Base-by-base conservation (phyloP, 495 filamentous ascomycete genomes). In the Hyaloscypha hepaticicola region DNA sequence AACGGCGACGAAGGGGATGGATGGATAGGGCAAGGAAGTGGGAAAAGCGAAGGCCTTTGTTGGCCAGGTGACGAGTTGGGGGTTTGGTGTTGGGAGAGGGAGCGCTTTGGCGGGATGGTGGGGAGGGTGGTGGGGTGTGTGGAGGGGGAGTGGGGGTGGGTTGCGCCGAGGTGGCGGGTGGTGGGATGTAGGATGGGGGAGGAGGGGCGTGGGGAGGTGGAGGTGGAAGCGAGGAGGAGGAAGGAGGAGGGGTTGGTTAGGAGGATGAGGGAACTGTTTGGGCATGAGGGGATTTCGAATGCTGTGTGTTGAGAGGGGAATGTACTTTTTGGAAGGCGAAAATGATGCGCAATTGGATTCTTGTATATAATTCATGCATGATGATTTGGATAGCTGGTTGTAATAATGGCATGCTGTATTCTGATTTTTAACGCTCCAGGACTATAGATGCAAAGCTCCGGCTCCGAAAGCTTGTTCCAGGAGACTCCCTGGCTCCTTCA, bases 11-110 rank as follows among this genome's bases (percentile, higher is more conserved):
- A 33, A 9, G 56, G n/a, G 21, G 56, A 21, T 11, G 31, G 9
- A 19, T 7, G 25, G 21, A 14, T 38, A 12, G 55, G 9, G 26
- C 1, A 27, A 27, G 56, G 9, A 9, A 29, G 33, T 29, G 26
- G 19, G 0, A 0, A 22, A 52, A 28, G 80, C 28, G 63, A 53
- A 8, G 65, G 58, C 27, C 79, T 16, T 80, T 78, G 51, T 61
- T 80, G 52, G 79, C 76, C 0, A 27, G 28, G 5, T 25, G 56
- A 33, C 21, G 56, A 22, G 29, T 3, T 58, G 56, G 56, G n/a
- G 9, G 31, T 58, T 12, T 26, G 21, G 31, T 24, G 29, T 21
- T 25, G 22, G 19, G 67, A 4, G 62, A 61, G 6, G 52, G 21
- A 48, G 58, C 55, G 33, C 27, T 50, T 41, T 29, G 14, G n/a